These are phyloP conservation scores for Fusarium sp. DNA, from an alignment of 2,329 filamentous ascomycete species.

Conservation along the genomic window DNA sequence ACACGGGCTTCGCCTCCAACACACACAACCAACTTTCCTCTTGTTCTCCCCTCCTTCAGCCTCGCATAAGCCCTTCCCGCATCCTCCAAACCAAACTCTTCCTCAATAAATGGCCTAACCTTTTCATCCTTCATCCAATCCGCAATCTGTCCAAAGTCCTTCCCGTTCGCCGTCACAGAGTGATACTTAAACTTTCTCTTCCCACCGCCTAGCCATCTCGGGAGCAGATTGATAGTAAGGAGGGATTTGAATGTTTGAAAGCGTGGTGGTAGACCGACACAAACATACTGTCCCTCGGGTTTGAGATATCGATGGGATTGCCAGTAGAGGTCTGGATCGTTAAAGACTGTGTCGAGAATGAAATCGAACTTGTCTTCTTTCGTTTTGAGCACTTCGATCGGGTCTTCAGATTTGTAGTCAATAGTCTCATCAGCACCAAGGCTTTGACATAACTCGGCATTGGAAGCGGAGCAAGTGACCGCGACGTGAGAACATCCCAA, in stretches of 20 bases:
- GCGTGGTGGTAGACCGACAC: constrained; percentile 4
- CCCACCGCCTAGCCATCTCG: constrained; percentile 24
- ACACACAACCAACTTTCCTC: constrained; percentile 22
- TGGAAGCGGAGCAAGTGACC: constrained; percentile 9
- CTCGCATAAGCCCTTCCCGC: constrained; percentile 8
- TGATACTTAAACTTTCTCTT: constrained; percentile 26
- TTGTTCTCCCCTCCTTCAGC: constrained; percentile 1
- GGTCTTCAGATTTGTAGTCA: constrained; percentile 10
- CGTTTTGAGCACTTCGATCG: not conserved
- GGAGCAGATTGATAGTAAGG: constrained; percentile 11
- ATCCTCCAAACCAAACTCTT: constrained; percentile 16
- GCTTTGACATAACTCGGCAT: not conserved
- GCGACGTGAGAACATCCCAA: constrained; percentile 14
- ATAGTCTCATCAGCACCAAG: constrained; percentile 20
- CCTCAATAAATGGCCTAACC: constrained; percentile 6
- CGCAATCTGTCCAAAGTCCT: constrained; percentile 19
- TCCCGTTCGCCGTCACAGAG: constrained; percentile 10
- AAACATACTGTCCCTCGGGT: constrained; percentile 8
- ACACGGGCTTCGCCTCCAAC: not conserved
- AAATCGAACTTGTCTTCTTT: constrained; percentile 3
- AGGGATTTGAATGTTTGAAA: constrained; percentile 15
- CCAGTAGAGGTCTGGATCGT: constrained; percentile 22
- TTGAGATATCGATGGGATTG: constrained; percentile 22
- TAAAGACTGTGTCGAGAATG: constrained; percentile 21
- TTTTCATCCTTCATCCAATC: constrained; percentile 14